Evolutionary conservation across 768 basidiomycete genomes (phyloP).

Genomic region (Daedaleopsis nitida): DNA sequence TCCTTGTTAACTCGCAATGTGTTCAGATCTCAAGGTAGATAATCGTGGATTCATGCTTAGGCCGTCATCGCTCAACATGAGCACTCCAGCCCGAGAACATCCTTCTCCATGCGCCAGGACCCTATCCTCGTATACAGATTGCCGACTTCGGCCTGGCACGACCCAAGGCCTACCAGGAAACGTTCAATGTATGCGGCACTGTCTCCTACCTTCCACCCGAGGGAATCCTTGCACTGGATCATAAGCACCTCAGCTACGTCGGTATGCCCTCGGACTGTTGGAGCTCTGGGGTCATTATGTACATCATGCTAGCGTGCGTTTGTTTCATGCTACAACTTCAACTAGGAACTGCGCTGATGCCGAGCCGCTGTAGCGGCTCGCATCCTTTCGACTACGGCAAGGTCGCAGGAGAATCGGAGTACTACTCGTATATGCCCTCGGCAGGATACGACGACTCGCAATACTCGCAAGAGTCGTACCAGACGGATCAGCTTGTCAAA

Average conservation of each 20-base stretch:
- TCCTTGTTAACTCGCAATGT: not conserved
- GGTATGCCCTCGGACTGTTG: slow-evolving; percentile 92
- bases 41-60: not conserved
- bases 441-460: slow-evolving; percentile 23
- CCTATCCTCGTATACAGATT: slow-evolving; percentile 82
- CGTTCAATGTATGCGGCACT: slow-evolving; percentile 86
- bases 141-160: slow-evolving; percentile 89
- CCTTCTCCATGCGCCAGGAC: slow-evolving; percentile 73
- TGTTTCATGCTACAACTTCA: not conserved
- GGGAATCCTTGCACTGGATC: slow-evolving; percentile 76
- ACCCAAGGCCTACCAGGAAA: slow-evolving; percentile 76
- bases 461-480: slow-evolving; percentile 45
- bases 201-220: slow-evolving; percentile 86
- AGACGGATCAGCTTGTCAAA: slow-evolving; percentile 63
- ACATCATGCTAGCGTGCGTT: slow-evolving; percentile 81
- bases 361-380: slow-evolving; percentile 58
- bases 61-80: not conserved
- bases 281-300: slow-evolving; percentile 82
- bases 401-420: slow-evolving; percentile 24
- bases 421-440: slow-evolving; percentile 21
- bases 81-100: slow-evolving; percentile 77
- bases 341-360: not conserved
- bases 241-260: slow-evolving; percentile 69
- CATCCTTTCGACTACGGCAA: slow-evolving; percentile 76
- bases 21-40: slow-evolving; percentile 63